phyloP scores from a whole-genome alignment of 495 filamentous ascomycete genomes.

The Penicillium bialowiezense region DNA sequence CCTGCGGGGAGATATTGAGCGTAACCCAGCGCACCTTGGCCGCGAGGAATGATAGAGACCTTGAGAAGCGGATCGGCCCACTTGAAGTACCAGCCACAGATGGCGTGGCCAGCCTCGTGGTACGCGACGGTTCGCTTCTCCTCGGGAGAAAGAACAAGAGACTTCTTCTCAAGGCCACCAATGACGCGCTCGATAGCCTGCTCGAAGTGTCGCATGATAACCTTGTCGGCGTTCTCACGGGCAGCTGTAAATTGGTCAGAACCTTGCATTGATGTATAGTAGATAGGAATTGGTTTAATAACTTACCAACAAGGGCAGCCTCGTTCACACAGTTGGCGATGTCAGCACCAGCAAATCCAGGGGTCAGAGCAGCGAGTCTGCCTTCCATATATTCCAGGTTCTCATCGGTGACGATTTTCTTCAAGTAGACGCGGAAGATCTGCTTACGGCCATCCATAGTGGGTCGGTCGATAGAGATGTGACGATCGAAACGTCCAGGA shows the following conservation, averaged over 20 bases:
- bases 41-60: constrained; percentile 96
- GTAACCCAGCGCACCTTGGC: constrained; percentile 89
- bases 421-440: constrained; percentile 90
- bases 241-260: constrained; percentile 62
- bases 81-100: constrained; percentile 97
- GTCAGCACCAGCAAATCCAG: constrained; percentile 94
- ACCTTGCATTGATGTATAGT: constrained; percentile 5
- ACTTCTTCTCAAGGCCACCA: constrained; percentile 94
- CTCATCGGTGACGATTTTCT: constrained; percentile 87
- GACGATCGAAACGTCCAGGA: constrained; percentile 93
- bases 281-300: too few relatives aligned
- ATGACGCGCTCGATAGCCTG: constrained; percentile 96
- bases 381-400: constrained; percentile 85
- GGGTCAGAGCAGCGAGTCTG: constrained; percentile 84
- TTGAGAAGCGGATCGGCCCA: constrained; percentile 96
- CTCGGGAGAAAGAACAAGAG: constrained; percentile 82
- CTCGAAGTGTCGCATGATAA: constrained; percentile 89
- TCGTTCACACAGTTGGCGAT: constrained; percentile 99
- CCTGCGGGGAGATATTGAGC: constrained; percentile 91
- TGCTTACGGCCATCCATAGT: constrained; percentile 97
- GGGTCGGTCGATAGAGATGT: constrained; percentile 88
- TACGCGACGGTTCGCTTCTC: constrained; percentile 96
- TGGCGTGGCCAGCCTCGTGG: constrained; percentile 96
- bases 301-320: constrained; percentile 91
- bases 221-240: constrained; percentile 67